A percentile compares a stretch with the other conserved stretches of the same genome.
These are phyloP conservation scores for Chaetothyriales sp. DNA, from an alignment of 2,329 filamentous ascomycete genomes.

Conservation along the genomic window DNA sequence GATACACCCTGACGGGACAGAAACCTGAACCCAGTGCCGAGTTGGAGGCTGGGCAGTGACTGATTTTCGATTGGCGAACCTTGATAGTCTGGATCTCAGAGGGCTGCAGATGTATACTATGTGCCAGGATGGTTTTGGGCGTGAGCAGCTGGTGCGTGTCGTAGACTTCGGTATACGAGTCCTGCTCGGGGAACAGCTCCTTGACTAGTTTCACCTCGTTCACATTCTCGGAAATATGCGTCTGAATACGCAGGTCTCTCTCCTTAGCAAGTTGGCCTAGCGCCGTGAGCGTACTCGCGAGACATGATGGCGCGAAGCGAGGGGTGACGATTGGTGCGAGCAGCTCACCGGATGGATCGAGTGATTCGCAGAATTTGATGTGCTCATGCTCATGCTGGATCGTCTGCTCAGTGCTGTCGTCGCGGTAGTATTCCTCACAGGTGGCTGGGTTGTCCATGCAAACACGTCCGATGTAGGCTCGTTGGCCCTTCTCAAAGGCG, in stretches of 20 bases:
- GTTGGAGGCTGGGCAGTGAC: slow-evolving; percentile 82
- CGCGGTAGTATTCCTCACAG: slow-evolving; percentile 66
- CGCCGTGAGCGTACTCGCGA: slow-evolving; percentile 39
- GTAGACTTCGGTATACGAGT: slow-evolving; percentile 65
- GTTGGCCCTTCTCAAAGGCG: slow-evolving; percentile 65
- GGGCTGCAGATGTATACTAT: slow-evolving; percentile 62
- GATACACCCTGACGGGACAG: slow-evolving; percentile 59
- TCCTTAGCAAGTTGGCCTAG: slow-evolving; percentile 53
- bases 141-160: slow-evolving; percentile 58
- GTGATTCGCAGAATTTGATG: slow-evolving; percentile 50
- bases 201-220: slow-evolving; percentile 59
- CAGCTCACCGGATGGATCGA: slow-evolving; percentile 52
- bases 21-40: slow-evolving; percentile 66
- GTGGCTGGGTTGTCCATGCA: slow-evolving; percentile 68
- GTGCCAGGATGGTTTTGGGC: slow-evolving; percentile 64
- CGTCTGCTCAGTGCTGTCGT: slow-evolving; percentile 49
- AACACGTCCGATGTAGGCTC: slow-evolving; percentile 83
- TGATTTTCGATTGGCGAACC: slow-evolving; percentile 49
- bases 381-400: slow-evolving; percentile 43
- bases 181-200: slow-evolving; percentile 50
- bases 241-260: slow-evolving; percentile 53
- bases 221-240: slow-evolving; percentile 76
- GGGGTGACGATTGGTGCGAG: slow-evolving; percentile 70
- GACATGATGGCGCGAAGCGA: slow-evolving; percentile 46
- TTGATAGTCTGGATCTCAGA: slow-evolving; percentile 55